Evolutionary conservation across 805 yeast species (phyloP), one percentile per base, ranked within the genome.

Genomic region (Kuraishia borneana): DNA sequence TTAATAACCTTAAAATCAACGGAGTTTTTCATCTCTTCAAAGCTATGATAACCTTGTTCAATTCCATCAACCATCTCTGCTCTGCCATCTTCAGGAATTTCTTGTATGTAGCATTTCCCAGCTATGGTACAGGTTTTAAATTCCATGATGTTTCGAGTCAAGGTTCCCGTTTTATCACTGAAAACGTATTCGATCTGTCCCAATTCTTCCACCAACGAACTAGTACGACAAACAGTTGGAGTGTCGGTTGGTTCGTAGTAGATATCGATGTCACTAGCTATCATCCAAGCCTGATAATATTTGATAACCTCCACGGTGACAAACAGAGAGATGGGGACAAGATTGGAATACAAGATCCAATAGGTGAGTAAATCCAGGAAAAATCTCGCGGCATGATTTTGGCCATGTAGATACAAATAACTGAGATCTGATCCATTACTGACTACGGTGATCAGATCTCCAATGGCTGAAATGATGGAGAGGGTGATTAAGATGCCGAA

Each of bases 101-200:
- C 83, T 34, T 70, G 82, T 26, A 85, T 82, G 53, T 88, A 92
- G 50, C 95, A 83, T 36, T 73, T 73, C 0, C 97, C 98, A 2
- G 87, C 96, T 50, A 92, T 85, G 0, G 96, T 73, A 47, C 96
- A 87, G 6, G 92, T 76, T 53, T 83, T 87, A 60, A 84, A 92
- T 56, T 87, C 97, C 99, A 92, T 92, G 36, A 92, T 80, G 51
- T 92, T 92, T 56, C 96, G 63, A 0, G 99, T 92, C 39, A 92
- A 65, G 0, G 99, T 92, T 21, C 99, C 99, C 0, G 99, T 92
- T 53, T 92, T 92, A 56, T 92, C 99, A 54, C 95, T 83, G 60
- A 92, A 92, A 17, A 92, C 83, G 51, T 87, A 88, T 52, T 89
- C 94, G 48, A 92, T 88, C 55, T 92, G 99, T 19, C 99, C 99